These are phyloP conservation scores for Casuarina cunninghamiana DNA, from an alignment of 306 rosid genomes.

Conservation along the genomic window DNA sequence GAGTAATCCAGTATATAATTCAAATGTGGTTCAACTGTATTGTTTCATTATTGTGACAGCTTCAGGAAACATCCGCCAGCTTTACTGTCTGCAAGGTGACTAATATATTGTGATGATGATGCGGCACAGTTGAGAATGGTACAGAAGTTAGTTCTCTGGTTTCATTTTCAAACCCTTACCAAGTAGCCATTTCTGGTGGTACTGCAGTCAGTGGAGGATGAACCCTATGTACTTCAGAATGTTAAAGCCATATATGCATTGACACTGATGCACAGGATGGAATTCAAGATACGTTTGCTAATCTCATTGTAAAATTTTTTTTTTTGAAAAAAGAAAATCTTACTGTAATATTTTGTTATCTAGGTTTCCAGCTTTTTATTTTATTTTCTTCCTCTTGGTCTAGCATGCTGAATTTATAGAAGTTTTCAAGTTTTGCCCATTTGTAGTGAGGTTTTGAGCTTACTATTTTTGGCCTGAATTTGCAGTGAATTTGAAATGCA, in stretches of 20 bases:
- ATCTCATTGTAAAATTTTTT: slow-evolving; percentile 70
- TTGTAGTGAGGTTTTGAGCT: slow-evolving; percentile 15
- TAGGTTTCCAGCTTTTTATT: slow-evolving; percentile 59
- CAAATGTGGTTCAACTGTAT: neutral
- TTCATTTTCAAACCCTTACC: slow-evolving; percentile 45
- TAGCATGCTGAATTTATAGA: slow-evolving; percentile 30
- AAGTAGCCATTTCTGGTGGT: slow-evolving; percentile 50
- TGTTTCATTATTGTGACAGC: slow-evolving; percentile 54
- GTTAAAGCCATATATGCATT: slow-evolving; percentile 43
- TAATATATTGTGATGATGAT: slow-evolving; percentile 36
- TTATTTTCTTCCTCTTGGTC: slow-evolving; percentile 27
- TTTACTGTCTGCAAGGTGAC: slow-evolving; percentile 94
- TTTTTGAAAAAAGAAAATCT: slow-evolving; percentile 30
- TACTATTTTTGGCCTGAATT: neutral
- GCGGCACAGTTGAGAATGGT: slow-evolving; percentile 40
- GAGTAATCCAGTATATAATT: neutral
- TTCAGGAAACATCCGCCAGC: slow-evolving; percentile 97
- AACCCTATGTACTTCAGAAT: slow-evolving; percentile 40
- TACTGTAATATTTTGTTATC: slow-evolving; percentile 68
- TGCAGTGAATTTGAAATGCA: neutral
- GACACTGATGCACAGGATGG: slow-evolving; percentile 52
- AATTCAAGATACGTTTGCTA: slow-evolving; percentile 51
- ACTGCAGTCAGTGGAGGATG: slow-evolving; percentile 44
- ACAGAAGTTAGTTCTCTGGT: slow-evolving; percentile 47
- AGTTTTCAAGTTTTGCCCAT: slow-evolving; percentile 27